These are phyloP conservation scores for Solanum chmielewskii DNA, from an alignment of 257 asterid species.

Conservation along the genomic window DNA sequence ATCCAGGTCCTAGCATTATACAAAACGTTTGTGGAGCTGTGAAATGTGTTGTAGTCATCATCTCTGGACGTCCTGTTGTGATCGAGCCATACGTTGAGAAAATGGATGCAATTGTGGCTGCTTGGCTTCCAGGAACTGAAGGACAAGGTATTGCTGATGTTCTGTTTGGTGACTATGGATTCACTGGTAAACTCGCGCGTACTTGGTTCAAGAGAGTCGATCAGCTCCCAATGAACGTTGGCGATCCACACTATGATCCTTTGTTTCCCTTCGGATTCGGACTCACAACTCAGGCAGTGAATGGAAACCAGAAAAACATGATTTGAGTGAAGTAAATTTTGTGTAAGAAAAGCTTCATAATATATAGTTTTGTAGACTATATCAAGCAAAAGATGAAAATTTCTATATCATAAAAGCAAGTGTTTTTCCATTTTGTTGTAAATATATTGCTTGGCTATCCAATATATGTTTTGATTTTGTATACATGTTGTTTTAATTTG, in stretches of 20 bases:
- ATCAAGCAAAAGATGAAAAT: background rate
- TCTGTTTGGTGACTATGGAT: conserved; percentile 34
- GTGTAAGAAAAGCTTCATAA: background rate
- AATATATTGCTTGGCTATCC: background rate
- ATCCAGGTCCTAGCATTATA: conserved; percentile 28
- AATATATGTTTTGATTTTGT: background rate
- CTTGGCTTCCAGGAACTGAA: conserved; percentile 47
- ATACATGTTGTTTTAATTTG: background rate
- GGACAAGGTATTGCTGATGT: conserved; percentile 42
- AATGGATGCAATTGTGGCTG: conserved; percentile 33
- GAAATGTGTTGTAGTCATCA: conserved; percentile 28
- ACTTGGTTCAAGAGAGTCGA: conserved; percentile 37
- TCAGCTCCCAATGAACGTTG: conserved; percentile 43
- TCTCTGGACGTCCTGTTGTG: conserved; percentile 35
- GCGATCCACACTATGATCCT: conserved; percentile 41
- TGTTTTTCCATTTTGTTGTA: background rate
- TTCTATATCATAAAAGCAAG: background rate
- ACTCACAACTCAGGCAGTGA: conserved; percentile 8
- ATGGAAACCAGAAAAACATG: background rate
- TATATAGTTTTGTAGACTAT: background rate
- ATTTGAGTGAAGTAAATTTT: background rate
- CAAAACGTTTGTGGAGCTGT: conserved; percentile 17
- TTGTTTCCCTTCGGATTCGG: conserved; percentile 37
- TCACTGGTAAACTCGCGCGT: conserved; percentile 30
- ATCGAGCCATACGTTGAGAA: conserved; percentile 19